These are phyloP conservation scores for Datisca glomerata DNA, from an alignment of 306 rosid species.

Conservation along the genomic window DNA sequence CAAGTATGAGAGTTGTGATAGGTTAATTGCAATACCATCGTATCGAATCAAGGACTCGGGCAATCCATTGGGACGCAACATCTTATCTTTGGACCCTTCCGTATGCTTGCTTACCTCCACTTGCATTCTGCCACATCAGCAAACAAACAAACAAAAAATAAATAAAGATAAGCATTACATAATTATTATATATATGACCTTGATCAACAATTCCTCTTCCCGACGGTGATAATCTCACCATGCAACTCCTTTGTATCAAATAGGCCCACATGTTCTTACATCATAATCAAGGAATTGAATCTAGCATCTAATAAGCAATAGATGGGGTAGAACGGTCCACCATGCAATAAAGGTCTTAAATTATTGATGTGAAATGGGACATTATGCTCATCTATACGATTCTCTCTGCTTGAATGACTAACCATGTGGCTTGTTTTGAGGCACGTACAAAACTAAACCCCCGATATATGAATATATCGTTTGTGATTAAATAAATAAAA, in stretches of 20 bases:
- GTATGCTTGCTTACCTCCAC: slow-evolving; percentile 99
- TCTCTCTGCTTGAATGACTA: no score
- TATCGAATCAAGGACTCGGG: slow-evolving; percentile 90
- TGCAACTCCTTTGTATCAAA: neutral
- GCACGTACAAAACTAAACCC: no score
- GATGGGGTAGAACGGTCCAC: slow-evolving; percentile 6
- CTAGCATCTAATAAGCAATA: slow-evolving; percentile 3
- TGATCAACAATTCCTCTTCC: neutral
- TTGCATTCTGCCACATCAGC: slow-evolving; percentile 64
- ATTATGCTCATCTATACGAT: no score
- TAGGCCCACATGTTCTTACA: slow-evolving; percentile 14
- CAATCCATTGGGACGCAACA: slow-evolving; percentile 90
- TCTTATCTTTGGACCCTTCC: slow-evolving; percentile 80
- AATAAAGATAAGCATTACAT: slow-evolving; percentile 5
- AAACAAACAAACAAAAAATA: neutral
- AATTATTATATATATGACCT: no score
- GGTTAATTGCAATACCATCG: slow-evolving; percentile 56
- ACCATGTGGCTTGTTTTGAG: no score
- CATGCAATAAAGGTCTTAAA: slow-evolving; percentile 10
- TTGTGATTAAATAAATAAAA: no score
- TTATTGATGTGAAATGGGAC: slow-evolving; percentile 5
- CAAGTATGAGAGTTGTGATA: neutral
- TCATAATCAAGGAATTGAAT: slow-evolving; percentile 18
- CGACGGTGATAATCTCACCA: slow-evolving; percentile 2
- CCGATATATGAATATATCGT: no score